Percentiles rank a stretch among this genome's conserved stretches.
Conservation (phyloP, 495 filamentous ascomycete genomes). For the Aspergillus diversus region DNA sequence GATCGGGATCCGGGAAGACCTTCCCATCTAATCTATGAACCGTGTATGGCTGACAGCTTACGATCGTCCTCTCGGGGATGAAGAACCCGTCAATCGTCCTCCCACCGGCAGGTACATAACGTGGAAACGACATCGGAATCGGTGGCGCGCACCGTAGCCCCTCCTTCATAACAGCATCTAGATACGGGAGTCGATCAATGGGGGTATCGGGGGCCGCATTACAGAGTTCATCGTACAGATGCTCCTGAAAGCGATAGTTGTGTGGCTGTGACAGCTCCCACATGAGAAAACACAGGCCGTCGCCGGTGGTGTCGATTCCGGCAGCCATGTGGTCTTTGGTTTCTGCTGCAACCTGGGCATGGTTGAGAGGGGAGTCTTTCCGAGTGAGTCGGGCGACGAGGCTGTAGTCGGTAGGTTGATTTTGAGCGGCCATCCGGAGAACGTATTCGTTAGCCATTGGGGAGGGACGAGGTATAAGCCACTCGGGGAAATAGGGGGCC, state of each 20-base stretch:
- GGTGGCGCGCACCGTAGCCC: slow-evolving; percentile 61
- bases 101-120: slow-evolving; percentile 57
- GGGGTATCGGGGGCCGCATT: slow-evolving; percentile 22
- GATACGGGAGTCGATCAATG: slow-evolving; percentile 58
- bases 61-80: slow-evolving; percentile 63
- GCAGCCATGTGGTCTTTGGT: slow-evolving; percentile 57
- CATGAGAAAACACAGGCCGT: slow-evolving; percentile 67
- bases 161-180: slow-evolving; percentile 66
- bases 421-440: slow-evolving; percentile 29
- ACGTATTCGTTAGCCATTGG: slow-evolving; percentile 39
- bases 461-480: slow-evolving; percentile 32
- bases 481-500: slow-evolving; percentile 32
- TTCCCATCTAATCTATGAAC: slow-evolving; percentile 62
- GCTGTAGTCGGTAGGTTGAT: slow-evolving; percentile 28
- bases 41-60: slow-evolving; percentile 69
- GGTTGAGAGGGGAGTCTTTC: slow-evolving; percentile 31
- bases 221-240: slow-evolving; percentile 52
- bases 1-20: slow-evolving; percentile 59
- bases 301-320: slow-evolving; percentile 70
- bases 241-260: slow-evolving; percentile 46
- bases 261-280: slow-evolving; percentile 64
- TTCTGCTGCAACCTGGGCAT: slow-evolving; percentile 45
- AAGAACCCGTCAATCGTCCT: slow-evolving; percentile 40
- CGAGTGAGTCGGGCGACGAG: slow-evolving; percentile 40
- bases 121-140: slow-evolving; percentile 69